phyloP scores from a whole-genome alignment of 2,329 filamentous ascomycete genomes.

The Cladosporium phlei region DNA sequence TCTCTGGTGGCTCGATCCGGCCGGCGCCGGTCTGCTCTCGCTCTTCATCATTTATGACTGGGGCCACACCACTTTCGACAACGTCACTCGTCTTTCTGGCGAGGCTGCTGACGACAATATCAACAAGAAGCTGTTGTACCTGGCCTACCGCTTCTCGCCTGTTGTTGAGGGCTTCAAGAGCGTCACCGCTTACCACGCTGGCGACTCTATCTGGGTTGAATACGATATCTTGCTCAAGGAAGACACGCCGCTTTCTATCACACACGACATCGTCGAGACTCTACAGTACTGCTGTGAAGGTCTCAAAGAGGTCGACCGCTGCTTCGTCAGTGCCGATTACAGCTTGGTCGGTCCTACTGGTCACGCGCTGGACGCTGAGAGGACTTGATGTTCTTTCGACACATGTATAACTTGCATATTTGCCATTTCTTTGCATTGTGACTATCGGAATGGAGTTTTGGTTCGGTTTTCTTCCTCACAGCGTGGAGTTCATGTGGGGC shows the following conservation, averaged over 20 bases:
- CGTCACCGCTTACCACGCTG: slow-evolving; percentile 54
- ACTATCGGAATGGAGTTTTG: too few relatives aligned
- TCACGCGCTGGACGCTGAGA: slow-evolving; percentile 33
- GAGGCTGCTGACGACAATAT: slow-evolving; percentile 50
- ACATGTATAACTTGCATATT: background rate
- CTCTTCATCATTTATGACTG: slow-evolving; percentile 67
- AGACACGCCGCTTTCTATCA: slow-evolving; percentile 47
- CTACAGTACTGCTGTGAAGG: slow-evolving; percentile 59
- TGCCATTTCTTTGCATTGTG: slow-evolving; percentile 2
- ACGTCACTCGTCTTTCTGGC: slow-evolving; percentile 56
- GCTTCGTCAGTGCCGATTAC: slow-evolving; percentile 50
- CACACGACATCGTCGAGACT: slow-evolving; percentile 59
- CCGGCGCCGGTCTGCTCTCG: slow-evolving; percentile 58
- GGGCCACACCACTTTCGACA: slow-evolving; percentile 57
- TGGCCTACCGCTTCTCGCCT: slow-evolving; percentile 46
- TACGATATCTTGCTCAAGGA: slow-evolving; percentile 56
- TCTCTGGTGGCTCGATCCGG: slow-evolving; percentile 64
- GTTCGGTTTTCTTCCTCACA: too few relatives aligned
- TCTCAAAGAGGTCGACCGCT: slow-evolving; percentile 48
- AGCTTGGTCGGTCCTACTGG: slow-evolving; percentile 38
- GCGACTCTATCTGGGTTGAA: slow-evolving; percentile 60
- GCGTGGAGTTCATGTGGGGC: too few relatives aligned
- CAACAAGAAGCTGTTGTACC: slow-evolving; percentile 54
- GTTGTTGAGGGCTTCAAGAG: slow-evolving; percentile 35
- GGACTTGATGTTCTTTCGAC: background rate